phyloP scores from a whole-genome alignment of 1,139 yeast species.

The Spathaspora sp. region DNA sequence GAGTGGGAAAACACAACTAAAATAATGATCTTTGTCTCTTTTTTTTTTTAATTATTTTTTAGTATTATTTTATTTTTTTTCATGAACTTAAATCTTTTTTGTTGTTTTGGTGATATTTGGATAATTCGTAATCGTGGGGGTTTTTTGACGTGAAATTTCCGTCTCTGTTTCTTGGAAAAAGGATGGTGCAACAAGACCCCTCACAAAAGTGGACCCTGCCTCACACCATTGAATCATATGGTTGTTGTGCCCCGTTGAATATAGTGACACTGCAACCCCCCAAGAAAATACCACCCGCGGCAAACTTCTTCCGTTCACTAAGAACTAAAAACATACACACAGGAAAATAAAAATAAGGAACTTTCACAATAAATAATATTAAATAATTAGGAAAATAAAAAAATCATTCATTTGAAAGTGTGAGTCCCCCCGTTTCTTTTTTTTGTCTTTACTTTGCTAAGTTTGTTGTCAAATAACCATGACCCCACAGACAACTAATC shows the following conservation, averaged over 20 bases:
- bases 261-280: no score
- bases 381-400: not conserved
- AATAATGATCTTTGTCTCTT: not conserved
- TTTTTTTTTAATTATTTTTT: not conserved
- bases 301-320: not conserved
- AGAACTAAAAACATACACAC: not conserved
- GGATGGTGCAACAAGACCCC: no score
- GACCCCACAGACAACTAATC: not conserved
- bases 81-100: not conserved
- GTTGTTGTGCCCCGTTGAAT: no score
- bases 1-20: not conserved
- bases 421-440: not conserved
- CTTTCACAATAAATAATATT: not conserved
- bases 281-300: not conserved
- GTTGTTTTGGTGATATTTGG: not conserved
- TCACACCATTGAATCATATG: no score
- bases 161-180: no score
- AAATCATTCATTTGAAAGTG: not conserved
- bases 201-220: no score
- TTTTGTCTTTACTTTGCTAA: not conserved
- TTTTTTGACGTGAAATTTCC: not conserved
- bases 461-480: not conserved
- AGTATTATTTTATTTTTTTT: not conserved
- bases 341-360: not conserved
- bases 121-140: not conserved